Percentiles rank a stretch among this genome's conserved stretches.
Evolutionary conservation across 1,284 basidiomycete species (phyloP).

Genomic region (Ustilago cynodontis): DNA sequence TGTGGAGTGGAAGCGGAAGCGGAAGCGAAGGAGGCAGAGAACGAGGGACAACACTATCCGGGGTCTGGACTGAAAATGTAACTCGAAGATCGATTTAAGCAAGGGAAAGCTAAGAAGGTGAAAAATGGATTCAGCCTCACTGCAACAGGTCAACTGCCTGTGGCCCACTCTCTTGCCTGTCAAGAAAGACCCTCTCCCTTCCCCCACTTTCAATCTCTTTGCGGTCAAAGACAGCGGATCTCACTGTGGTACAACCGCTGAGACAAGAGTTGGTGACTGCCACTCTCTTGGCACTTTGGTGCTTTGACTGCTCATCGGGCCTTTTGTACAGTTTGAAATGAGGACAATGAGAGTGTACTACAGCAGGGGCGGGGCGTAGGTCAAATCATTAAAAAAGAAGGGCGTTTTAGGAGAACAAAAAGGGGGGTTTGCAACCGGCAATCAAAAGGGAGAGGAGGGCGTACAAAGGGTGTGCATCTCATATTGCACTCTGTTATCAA

Average conservation of each 20-base stretch:
- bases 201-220: not conserved
- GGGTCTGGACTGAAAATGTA: slow-evolving; percentile 35
- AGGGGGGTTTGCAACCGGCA: not conserved
- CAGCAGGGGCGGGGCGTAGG: not conserved
- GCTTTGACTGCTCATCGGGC: too few relatives aligned
- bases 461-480: not conserved
- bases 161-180: too few relatives aligned
- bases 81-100: slow-evolving; percentile 31
- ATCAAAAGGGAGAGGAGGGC: too few relatives aligned
- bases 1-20: not conserved
- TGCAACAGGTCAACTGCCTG: too few relatives aligned
- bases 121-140: not conserved
- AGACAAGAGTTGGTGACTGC: too few relatives aligned
- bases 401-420: not conserved
- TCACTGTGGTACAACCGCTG: too few relatives aligned
- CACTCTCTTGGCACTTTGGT: too few relatives aligned
- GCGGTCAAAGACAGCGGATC: too few relatives aligned
- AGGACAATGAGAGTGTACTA: too few relatives aligned
- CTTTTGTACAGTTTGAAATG: too few relatives aligned
- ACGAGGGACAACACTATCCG: slow-evolving; percentile 8
- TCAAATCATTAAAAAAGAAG: not conserved
- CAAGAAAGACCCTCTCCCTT: not conserved
- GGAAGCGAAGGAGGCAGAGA: slow-evolving; percentile 4
- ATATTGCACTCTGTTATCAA: too few relatives aligned
- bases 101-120: not conserved